Evolutionary conservation across 1,284 basidiomycete genomes (phyloP).

Genomic region (Tranzscheliella williamsii): DNA sequence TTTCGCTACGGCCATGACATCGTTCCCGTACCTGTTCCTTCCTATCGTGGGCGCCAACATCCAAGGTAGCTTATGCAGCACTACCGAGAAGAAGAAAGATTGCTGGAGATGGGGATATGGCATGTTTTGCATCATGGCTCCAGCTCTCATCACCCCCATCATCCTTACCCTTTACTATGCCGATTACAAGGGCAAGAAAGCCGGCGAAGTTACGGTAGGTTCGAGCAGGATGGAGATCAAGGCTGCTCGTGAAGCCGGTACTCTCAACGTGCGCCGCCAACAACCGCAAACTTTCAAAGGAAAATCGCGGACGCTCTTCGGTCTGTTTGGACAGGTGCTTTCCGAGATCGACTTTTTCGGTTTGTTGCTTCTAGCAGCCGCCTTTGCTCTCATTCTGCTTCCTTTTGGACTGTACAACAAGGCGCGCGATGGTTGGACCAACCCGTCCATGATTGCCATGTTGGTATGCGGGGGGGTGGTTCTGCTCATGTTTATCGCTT

Average conservation of each 20-base stretch:
- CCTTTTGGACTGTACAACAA: too few species aligned
- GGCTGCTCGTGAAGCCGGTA: constrained; percentile 7
- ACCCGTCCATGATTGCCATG: constrained; percentile 63
- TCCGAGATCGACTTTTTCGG: too few species aligned
- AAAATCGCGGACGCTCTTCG: constrained; percentile 61
- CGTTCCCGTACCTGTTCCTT: too few species aligned
- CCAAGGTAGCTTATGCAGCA: too few species aligned
- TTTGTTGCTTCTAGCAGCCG: too few species aligned
- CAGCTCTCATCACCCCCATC: constrained; percentile 32
- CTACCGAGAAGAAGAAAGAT: too few species aligned
- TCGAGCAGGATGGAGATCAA: constrained; percentile 11
- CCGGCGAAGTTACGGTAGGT: constrained; percentile 45
- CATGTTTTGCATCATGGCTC: constrained; percentile 39
- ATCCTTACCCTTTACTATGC: constrained; percentile 61
- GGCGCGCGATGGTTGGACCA: too few species aligned
- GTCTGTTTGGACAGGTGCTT: too few species aligned
- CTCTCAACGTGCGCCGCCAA: constrained; percentile 34
- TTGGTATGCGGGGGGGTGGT: constrained; percentile 61
- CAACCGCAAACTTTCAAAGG: constrained; percentile 52
- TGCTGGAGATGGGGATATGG: constrained; percentile 39
- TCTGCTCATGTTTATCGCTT: constrained; percentile 60
- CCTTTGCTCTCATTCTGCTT: too few species aligned
- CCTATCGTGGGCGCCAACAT: too few species aligned
- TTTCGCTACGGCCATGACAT: too few species aligned
- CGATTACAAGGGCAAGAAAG: constrained; percentile 57